These are phyloP conservation scores for Trametes maxima DNA, from an alignment of 768 basidiomycete genomes.

Conservation along the genomic window DNA sequence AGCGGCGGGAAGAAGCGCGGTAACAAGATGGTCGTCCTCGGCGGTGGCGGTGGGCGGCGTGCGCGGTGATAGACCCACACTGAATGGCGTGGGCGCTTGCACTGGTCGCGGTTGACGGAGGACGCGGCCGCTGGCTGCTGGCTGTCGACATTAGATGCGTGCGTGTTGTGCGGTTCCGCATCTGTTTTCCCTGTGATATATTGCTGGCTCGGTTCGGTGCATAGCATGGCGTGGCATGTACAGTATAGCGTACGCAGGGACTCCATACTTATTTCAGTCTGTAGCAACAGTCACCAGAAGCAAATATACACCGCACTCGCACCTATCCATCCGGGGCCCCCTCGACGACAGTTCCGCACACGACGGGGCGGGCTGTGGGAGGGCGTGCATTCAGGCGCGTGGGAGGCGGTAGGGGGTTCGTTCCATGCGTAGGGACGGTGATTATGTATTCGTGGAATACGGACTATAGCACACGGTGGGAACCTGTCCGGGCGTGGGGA, in stretches of 20 bases:
- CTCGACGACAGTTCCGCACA: too few relatives aligned
- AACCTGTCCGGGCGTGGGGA: slow-evolving; percentile 14
- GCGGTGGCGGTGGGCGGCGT: slow-evolving; percentile 57
- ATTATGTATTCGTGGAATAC: slow-evolving; percentile 16
- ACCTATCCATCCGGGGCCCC: too few relatives aligned
- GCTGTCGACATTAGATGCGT: too few relatives aligned
- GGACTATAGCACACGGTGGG: slow-evolving; percentile 15
- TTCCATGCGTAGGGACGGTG: background rate
- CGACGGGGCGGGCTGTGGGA: too few relatives aligned
- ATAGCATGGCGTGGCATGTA: background rate
- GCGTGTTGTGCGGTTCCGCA: background rate
- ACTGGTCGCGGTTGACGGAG: background rate
- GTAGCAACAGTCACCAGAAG: slow-evolving; percentile 20
- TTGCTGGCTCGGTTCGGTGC: background rate
- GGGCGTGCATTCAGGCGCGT: too few relatives aligned
- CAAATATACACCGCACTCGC: slow-evolving; percentile 3
- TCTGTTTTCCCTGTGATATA: background rate
- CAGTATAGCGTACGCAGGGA: slow-evolving; percentile 15
- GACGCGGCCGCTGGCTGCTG: too few relatives aligned
- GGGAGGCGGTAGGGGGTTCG: too few relatives aligned
- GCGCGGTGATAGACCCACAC: slow-evolving; percentile 5
- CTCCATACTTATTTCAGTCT: slow-evolving; percentile 9
- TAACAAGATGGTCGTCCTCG: slow-evolving; percentile 70
- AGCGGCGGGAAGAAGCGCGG: slow-evolving; percentile 59
- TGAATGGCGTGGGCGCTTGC: background rate